These are phyloP conservation scores for Rubus idaeus DNA, from an alignment of 306 rosid species.

Conservation along the genomic window DNA sequence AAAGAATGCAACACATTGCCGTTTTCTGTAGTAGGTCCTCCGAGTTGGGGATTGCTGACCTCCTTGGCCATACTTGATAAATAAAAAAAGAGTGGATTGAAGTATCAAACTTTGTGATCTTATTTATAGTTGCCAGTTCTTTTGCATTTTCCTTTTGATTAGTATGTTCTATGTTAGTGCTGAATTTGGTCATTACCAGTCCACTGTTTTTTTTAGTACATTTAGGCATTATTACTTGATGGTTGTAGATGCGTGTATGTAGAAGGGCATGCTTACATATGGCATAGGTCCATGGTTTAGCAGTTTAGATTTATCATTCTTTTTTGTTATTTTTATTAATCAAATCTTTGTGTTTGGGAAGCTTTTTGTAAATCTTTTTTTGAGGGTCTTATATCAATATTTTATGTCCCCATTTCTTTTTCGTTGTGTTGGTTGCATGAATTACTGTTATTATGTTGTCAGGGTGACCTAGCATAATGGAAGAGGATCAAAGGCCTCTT, in stretches of 20 bases:
- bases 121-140: neutral
- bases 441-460: neutral
- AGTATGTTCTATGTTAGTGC: neutral
- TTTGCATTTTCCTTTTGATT: neutral
- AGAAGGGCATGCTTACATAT: neutral
- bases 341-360: neutral
- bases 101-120: neutral
- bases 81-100: neutral
- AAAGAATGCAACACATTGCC: neutral
- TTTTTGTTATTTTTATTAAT: neutral
- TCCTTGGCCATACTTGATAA: neutral
- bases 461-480: neutral
- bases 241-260: neutral
- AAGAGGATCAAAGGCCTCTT: neutral
- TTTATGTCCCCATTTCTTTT: neutral
- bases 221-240: neutral
- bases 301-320: neutral
- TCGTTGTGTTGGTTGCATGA: neutral
- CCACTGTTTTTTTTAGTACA: neutral
- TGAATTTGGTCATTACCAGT: neutral
- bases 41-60: neutral
- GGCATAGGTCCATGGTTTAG: neutral
- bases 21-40: neutral
- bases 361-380: neutral
- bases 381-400: neutral